Evolutionary conservation across 2,329 filamentous ascomycete species (phyloP), one percentile per base, ranked within the genome.

Genomic region (Alternaria sp.): DNA sequence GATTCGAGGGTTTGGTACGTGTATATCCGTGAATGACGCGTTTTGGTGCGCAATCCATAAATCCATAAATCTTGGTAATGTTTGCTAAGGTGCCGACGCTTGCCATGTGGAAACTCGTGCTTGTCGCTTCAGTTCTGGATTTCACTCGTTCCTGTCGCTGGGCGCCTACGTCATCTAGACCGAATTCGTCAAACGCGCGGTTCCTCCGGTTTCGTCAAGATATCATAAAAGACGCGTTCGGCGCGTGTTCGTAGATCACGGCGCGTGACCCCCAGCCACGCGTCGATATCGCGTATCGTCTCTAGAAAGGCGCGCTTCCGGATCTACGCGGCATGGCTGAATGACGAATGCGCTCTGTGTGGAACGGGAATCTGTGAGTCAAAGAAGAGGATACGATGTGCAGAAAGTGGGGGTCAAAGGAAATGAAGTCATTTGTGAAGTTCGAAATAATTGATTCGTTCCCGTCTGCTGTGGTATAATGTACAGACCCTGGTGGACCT

Each of bases 381-480:
- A 56, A 3, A 23, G n/a, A 17, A 40, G n/a, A 40, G n/a, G 36
- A 40, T 40, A 6, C 8, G 9, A 17, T 10, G 36, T 40, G 4
- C n/a, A 40, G 36, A 61, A 47, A 55, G 63, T 23, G 32, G 55
- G 21, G 26, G 43, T 52, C 8, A 17, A 47, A 58, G 43, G 8
- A 55, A 17, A 17, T 32, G 32, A 15, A 40, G 49, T 43, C 4
- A 43, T n/a, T 26, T 57, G 19, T 78, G 76, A 79, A 79, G 62
- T 73, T 78, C 72, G 73, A 77, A 77, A 77, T 68, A 77, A 76
- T 77, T 77, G 71, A 77, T 79, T 80, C 77, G 72, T 79, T 79
- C 74, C 75, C 77, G 74, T 77, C 75, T 76, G 73, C 69, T 71
- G 77, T 77, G 77, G 76, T 79, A 79, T 80, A 80, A 78, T 80